Conservation (phyloP, 768 basidiomycete species). For the Royoungia palumana region DNA sequence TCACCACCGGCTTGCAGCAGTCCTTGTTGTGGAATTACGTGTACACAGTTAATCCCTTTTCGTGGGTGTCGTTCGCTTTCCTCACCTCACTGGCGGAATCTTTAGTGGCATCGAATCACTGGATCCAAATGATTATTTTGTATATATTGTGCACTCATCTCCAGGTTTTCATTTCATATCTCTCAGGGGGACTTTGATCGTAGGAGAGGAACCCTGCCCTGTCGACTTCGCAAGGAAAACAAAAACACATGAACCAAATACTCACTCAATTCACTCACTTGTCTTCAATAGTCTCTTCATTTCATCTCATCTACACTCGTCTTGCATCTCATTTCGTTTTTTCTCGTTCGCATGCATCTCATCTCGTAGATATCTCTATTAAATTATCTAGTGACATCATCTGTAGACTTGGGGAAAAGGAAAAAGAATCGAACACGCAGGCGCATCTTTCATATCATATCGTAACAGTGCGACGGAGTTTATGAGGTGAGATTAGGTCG, state of each 20-base stretch:
- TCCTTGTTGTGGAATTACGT: conserved; percentile 33
- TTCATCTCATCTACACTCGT: neutral
- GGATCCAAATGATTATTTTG: conserved; percentile 16
- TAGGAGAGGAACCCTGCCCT: conserved; percentile 8
- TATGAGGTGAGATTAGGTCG: too few species aligned
- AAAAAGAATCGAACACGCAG: conserved; percentile 16
- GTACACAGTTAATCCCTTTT: conserved; percentile 24
- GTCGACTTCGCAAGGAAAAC: neutral
- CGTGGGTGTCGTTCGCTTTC: conserved; percentile 14
- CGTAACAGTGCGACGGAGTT: too few species aligned
- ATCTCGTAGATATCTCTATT: conserved; percentile 16
- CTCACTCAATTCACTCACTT: neutral
- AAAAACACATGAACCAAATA: neutral
- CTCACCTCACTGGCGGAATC: conserved; percentile 5
- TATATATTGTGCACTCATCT: conserved; percentile 16
- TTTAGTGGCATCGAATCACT: neutral
- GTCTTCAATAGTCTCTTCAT: conserved; percentile 1
- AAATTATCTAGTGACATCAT: conserved; percentile 23
- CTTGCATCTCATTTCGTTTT: neutral
- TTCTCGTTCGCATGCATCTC: conserved; percentile 4
- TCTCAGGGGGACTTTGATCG: conserved; percentile 3
- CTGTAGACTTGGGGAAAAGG: conserved; percentile 16
- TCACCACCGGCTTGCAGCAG: conserved; percentile 17
- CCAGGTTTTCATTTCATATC: neutral
- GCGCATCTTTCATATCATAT: neutral